A percentile compares a stretch with the other conserved stretches of the same genome.
phyloP scores from a whole-genome alignment of 805 yeast genomes.

The Kurtzmaniella cleridarum region DNA sequence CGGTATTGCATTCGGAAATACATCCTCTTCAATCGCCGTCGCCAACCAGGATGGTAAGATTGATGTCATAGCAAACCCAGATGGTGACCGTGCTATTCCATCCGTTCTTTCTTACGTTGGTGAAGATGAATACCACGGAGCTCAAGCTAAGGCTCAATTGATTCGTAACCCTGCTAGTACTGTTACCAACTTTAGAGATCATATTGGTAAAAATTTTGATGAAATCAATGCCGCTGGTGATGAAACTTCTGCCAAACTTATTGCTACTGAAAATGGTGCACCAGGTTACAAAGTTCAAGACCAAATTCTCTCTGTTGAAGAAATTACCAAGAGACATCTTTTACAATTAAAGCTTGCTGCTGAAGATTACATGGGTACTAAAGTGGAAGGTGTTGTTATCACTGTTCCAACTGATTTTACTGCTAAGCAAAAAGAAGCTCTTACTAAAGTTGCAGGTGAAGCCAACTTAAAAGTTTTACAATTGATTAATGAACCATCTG shows the following conservation, averaged over 20 bases:
- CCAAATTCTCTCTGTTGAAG: slow-evolving; percentile 63
- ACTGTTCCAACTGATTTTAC: slow-evolving; percentile 88
- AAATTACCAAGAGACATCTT: slow-evolving; percentile 80
- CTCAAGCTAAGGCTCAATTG: slow-evolving; percentile 89
- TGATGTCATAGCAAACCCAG: slow-evolving; percentile 97
- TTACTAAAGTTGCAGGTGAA: slow-evolving; percentile 54
- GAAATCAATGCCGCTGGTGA: slow-evolving; percentile 56
- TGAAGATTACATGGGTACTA: slow-evolving; percentile 81
- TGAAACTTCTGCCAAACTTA: slow-evolving; percentile 55
- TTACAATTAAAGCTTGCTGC: slow-evolving; percentile 81
- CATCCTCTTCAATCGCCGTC: slow-evolving; percentile 90
- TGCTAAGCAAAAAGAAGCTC: slow-evolving; percentile 61
- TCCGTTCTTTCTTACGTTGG: slow-evolving; percentile 89
- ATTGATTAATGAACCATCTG: slow-evolving; percentile 85
- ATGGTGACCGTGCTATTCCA: slow-evolving; percentile 96
- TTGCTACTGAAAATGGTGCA: slow-evolving; percentile 54
- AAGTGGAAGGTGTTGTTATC: slow-evolving; percentile 76
- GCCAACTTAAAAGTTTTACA: slow-evolving; percentile 82
- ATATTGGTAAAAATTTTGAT: slow-evolving; percentile 68
- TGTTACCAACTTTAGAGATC: slow-evolving; percentile 88
- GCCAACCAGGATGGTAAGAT: slow-evolving; percentile 82
- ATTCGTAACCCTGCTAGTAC: slow-evolving; percentile 87
- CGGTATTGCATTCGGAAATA: slow-evolving; percentile 96
- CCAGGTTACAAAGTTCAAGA: slow-evolving; percentile 59
- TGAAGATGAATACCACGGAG: slow-evolving; percentile 94